These are phyloP conservation scores for Cinnamomum micranthum DNA, from an alignment of 164 flowering plant species.

Conservation along the genomic window DNA sequence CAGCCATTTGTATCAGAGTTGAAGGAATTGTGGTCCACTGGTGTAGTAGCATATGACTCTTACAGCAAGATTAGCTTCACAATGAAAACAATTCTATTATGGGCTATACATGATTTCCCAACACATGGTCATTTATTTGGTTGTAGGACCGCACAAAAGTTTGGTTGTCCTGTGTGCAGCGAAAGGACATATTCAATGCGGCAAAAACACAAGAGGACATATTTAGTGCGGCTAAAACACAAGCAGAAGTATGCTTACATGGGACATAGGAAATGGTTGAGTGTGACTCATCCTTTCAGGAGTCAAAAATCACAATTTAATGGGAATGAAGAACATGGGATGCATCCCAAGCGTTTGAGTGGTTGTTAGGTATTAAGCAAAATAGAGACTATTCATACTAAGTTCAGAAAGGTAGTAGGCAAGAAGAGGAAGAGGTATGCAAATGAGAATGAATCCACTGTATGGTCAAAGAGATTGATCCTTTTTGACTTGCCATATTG, in stretches of 20 bases:
- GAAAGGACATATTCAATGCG: background rate
- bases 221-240: background rate
- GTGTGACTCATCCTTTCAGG: background rate
- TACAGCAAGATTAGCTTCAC: background rate
- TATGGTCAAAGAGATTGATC: no score
- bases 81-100: background rate
- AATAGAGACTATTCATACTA: no score
- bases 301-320: no score
- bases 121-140: background rate
- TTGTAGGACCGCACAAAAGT: background rate
- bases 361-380: no score
- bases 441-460: background rate
- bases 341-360: no score
- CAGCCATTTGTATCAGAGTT: no score
- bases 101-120: conserved; percentile 5
- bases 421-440: background rate
- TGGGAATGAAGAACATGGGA: no score
- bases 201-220: background rate
- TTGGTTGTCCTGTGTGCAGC: background rate
- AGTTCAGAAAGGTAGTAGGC: no score
- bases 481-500: no score
- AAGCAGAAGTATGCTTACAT: background rate
- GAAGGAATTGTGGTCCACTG: no score
- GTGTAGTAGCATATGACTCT: background rate
- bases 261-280: background rate